Evolutionary conservation across 495 filamentous ascomycete species (phyloP).

Genomic region (Daldinia grandis): DNA sequence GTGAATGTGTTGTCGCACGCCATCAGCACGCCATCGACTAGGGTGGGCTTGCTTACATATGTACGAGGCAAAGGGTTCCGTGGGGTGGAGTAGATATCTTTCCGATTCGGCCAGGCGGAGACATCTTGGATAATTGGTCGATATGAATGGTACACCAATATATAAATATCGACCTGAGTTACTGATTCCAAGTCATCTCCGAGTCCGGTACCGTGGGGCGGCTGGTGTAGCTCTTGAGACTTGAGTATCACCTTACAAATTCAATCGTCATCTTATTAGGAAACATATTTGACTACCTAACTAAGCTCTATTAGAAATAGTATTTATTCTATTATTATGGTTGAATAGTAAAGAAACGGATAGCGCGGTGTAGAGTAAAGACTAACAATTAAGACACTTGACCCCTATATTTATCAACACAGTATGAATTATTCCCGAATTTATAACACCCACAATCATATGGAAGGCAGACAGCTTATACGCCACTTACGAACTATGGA

Average conservation of each 20-base stretch:
- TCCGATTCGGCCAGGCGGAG: constrained; percentile 26
- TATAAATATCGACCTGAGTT: neutral
- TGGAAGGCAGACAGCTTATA: too few relatives aligned
- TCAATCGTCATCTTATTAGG: neutral
- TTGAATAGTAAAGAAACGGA: neutral
- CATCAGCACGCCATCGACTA: constrained; percentile 43
- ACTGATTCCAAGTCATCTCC: constrained; percentile 29
- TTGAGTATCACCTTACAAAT: neutral
- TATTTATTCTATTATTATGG: neutral
- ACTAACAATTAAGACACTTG: neutral
- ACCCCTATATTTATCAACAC: neutral
- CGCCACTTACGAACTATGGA: too few relatives aligned
- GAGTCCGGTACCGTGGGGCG: constrained; percentile 29
- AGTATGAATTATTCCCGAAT: too few relatives aligned
- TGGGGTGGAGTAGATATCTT: constrained; percentile 31
- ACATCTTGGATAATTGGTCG: constrained; percentile 11
- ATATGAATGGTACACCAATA: neutral
- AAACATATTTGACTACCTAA: neutral
- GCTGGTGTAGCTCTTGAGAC: neutral
- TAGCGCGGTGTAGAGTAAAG: neutral
- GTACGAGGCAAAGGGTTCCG: constrained; percentile 6
- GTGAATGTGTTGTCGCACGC: constrained; percentile 35
- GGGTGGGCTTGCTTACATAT: constrained; percentile 37
- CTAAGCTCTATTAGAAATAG: neutral
- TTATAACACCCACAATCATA: too few relatives aligned